These are phyloP conservation scores for Wickerhamiella spandovensis DNA, from an alignment of 805 yeast species.

Conservation along the genomic window DNA sequence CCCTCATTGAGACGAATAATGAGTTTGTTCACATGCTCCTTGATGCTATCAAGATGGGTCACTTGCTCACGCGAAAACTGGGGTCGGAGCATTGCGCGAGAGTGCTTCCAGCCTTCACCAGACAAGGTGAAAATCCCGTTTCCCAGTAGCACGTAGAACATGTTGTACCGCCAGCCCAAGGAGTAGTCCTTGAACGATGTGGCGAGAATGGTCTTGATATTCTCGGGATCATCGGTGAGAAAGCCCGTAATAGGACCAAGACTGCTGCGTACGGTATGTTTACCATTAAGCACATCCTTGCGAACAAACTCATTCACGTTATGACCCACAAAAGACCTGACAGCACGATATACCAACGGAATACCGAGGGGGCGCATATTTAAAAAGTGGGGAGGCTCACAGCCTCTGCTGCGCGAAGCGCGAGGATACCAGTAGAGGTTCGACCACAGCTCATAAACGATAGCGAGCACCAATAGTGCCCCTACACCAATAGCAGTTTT, in stretches of 20 bases:
- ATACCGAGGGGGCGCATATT: neutral
- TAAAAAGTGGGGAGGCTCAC: neutral
- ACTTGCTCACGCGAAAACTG: conserved; percentile 25
- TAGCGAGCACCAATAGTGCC: neutral
- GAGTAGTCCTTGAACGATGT: conserved; percentile 23
- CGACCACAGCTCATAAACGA: neutral
- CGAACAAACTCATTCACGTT: conserved; percentile 1
- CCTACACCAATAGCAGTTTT: neutral
- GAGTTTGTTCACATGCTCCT: conserved; percentile 12
- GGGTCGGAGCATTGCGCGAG: conserved; percentile 25
- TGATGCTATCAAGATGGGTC: conserved; percentile 17
- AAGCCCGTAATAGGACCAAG: conserved; percentile 1
- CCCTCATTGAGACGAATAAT: neutral
- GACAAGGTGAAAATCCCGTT: conserved; percentile 26
- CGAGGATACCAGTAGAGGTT: neutral
- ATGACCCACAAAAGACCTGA: neutral
- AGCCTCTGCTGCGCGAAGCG: neutral
- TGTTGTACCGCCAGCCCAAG: conserved; percentile 20
- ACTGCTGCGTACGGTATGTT: neutral
- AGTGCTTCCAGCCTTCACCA: conserved; percentile 26
- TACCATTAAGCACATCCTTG: neutral
- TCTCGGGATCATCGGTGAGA: conserved; percentile 23
- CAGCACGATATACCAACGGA: neutral
- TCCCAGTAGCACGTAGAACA: conserved; percentile 21
- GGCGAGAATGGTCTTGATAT: conserved; percentile 23